Base-by-base conservation (phyloP, 768 basidiomycete species). In the Boletus reticulatus region DNA sequence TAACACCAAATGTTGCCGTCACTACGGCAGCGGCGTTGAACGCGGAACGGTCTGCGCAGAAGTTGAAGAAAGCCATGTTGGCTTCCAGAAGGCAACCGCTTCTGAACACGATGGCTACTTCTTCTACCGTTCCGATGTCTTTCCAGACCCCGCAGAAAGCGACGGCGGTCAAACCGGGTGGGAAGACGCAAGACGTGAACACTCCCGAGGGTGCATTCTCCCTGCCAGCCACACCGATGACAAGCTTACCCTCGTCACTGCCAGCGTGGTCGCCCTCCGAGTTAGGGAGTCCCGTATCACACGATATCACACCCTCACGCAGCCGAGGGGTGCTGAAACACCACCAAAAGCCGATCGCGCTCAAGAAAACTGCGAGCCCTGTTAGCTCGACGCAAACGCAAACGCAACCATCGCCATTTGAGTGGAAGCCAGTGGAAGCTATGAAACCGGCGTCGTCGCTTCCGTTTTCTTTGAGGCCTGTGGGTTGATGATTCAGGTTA, bases 1-100 rank as follows among this genome's bases (percentile, higher is more conserved):
- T 85, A 2, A 85, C 83, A 1, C 84, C 86, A 0, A 78, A 85
- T 60, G 82, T 90, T 38, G 90, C 89, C 0, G 76, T 79, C 9
- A 85, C 84, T 6, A 90, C 91, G 0, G 89, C 90, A 0, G 89
- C 89, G 2, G 90, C 92, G 22, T 75, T 94, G 45, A 89, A 90
- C 56, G 86, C 89, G 0, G 92, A 94, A 70, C 78, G 88, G 31
- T 82, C 87, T 7, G 87, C 87, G 2, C 80, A 82, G 48, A 80
- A 76, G 56, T 76, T 94, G 52, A 93, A 92, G 71, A 76, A 76
- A 6, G 85, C 85, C 0, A 75, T 94, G 10, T 70, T 92, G 22
- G 66, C 75, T 7, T 78, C 77, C 1, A 81, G 90, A 34, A 78
- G 77, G 52, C 78, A 84, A 57, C 91, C 92, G 0, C 70, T 89